phyloP scores from a whole-genome alignment of 129 eudicot species.

The Pulicaria dysenterica region DNA sequence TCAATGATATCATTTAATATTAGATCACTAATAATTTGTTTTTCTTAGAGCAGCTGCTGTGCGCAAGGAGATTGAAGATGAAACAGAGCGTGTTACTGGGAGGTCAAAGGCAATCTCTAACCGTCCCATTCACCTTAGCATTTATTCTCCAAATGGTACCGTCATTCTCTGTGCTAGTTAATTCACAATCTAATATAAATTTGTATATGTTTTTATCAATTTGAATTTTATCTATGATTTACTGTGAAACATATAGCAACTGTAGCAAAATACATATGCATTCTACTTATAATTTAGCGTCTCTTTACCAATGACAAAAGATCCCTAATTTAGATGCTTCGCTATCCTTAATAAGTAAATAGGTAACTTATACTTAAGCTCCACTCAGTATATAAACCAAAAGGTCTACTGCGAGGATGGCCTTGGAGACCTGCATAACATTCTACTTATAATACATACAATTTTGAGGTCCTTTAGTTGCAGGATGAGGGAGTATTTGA shows the following conservation, averaged over 20 bases:
- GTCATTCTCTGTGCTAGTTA: slow-evolving; percentile 13
- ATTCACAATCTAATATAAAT: background rate
- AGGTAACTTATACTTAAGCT: too few relatives aligned
- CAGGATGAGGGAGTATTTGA: background rate
- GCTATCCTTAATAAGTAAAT: too few relatives aligned
- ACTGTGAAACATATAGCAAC: slow-evolving; percentile 25
- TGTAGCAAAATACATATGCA: background rate
- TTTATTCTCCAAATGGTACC: slow-evolving; percentile 92
- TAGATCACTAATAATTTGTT: slow-evolving; percentile 16
- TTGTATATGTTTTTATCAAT: background rate
- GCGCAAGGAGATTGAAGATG: slow-evolving; percentile 93
- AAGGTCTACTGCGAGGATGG: too few relatives aligned
- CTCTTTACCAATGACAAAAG: too few relatives aligned
- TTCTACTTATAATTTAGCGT: too few relatives aligned
- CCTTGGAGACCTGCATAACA: background rate
- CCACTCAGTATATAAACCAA: too few relatives aligned
- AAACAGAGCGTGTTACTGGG: slow-evolving; percentile 96
- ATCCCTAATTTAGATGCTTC: too few relatives aligned
- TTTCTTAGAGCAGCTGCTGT: slow-evolving; percentile 77
- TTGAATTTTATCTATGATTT: background rate
- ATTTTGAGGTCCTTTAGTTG: too few relatives aligned
- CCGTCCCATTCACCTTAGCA: slow-evolving; percentile 94
- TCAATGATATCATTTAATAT: slow-evolving; percentile 7
- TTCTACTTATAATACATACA: too few relatives aligned
- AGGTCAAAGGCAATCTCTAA: slow-evolving; percentile 82